These are phyloP conservation scores for Globisporangium viniferum DNA, from an alignment of 352 stramenopile genomes.

Conservation along the genomic window DNA sequence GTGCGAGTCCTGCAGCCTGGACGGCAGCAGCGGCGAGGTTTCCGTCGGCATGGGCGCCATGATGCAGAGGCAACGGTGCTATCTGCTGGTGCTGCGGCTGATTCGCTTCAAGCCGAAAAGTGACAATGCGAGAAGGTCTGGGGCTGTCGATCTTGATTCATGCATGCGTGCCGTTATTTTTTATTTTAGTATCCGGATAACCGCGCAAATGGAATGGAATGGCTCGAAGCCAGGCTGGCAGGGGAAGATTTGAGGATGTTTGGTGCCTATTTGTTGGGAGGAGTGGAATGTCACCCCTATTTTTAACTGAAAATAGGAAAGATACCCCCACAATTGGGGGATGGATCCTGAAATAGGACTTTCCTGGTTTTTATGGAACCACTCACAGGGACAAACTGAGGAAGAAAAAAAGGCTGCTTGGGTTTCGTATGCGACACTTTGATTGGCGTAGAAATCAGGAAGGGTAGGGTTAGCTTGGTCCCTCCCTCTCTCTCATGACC, in stretches of 20 bases:
- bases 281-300: background rate
- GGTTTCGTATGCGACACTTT: background rate
- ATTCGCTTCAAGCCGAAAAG: slow-evolving; percentile 7
- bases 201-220: background rate
- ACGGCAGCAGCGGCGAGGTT: slow-evolving; percentile 50
- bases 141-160: background rate
- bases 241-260: background rate
- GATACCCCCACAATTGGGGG: background rate
- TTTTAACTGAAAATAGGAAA: background rate
- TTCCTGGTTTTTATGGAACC: slow-evolving; percentile 2
- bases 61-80: background rate
- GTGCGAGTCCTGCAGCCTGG: slow-evolving; percentile 13
- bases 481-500: background rate
- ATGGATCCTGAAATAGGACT: background rate
- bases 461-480: background rate
- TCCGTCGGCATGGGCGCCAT: slow-evolving; percentile 31
- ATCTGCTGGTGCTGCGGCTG: background rate
- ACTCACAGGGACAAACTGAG: background rate
- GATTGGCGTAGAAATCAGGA: background rate
- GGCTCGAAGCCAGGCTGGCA: background rate
- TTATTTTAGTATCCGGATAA: background rate
- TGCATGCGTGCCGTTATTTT: background rate
- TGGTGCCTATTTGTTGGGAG: background rate
- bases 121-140: background rate
- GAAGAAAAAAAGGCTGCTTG: background rate